Evolutionary conservation across 2,329 filamentous ascomycete species (phyloP).

Genomic region (Ophiosphaerella herpotricha): DNA sequence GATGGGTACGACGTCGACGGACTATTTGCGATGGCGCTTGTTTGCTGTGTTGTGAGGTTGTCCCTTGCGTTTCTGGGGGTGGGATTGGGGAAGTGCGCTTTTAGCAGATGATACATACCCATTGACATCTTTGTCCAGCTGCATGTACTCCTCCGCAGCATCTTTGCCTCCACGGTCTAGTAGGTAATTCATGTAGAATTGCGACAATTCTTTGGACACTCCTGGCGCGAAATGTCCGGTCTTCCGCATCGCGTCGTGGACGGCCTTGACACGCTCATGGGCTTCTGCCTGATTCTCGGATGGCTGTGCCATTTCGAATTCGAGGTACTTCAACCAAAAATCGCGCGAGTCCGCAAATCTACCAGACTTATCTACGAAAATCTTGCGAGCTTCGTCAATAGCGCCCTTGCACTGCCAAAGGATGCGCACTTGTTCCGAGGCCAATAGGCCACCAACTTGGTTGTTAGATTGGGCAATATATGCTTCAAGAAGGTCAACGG

Average conservation of each 20-base stretch:
- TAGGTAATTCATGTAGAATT: conserved; percentile 81
- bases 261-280: conserved; percentile 75
- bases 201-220: conserved; percentile 74
- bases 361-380: conserved; percentile 81
- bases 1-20: conserved; percentile 10
- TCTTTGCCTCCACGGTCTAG: conserved; percentile 81
- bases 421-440: conserved; percentile 84
- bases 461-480: conserved; percentile 76
- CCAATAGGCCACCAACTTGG: conserved; percentile 82
- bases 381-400: conserved; percentile 76
- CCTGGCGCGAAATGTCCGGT: conserved; percentile 71
- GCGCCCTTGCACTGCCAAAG: conserved; percentile 87
- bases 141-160: conserved; percentile 83
- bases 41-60: conserved; percentile 41
- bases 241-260: conserved; percentile 74
- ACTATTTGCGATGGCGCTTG: conserved; percentile 37
- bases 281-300: conserved; percentile 67
- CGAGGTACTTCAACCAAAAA: conserved; percentile 89
- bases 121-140: conserved; percentile 83
- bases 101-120: conserved; percentile 57
- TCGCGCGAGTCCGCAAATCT: conserved; percentile 82
- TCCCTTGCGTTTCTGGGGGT: conserved; percentile 30
- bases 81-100: conserved; percentile 28
- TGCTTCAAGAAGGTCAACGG: conserved; percentile 79
- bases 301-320: conserved; percentile 86